Evolutionary conservation across 495 filamentous ascomycete genomes (phyloP).

Genomic region (Penicillium ucsense): DNA sequence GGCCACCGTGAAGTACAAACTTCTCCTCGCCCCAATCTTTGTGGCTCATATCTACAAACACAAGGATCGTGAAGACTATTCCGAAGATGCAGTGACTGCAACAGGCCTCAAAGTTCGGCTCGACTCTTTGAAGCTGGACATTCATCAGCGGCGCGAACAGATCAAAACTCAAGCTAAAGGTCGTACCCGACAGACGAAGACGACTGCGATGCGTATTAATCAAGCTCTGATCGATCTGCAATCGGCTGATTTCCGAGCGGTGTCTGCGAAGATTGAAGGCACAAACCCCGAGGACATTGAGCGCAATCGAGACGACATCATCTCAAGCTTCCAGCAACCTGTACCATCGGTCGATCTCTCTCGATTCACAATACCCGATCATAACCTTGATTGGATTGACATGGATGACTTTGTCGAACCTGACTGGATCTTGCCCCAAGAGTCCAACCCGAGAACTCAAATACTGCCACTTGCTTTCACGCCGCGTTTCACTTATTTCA

Average conservation of each 20-base stretch:
- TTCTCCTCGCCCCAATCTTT: conserved; percentile 85
- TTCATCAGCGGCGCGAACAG: conserved; percentile 90
- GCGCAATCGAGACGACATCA: conserved; percentile 45
- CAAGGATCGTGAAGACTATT: conserved; percentile 83
- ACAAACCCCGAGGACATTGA: conserved; percentile 65
- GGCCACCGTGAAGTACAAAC: conserved; percentile 93
- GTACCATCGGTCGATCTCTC: conserved; percentile 59
- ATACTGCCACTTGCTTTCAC: conserved; percentile 88
- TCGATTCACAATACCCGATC: conserved; percentile 86
- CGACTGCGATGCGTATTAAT: conserved; percentile 92
- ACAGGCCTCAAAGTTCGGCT: conserved; percentile 90
- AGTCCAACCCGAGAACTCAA: conserved; percentile 83
- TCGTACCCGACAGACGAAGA: conserved; percentile 59
- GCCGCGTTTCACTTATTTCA: conserved; percentile 91
- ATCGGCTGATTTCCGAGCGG: conserved; percentile 84
- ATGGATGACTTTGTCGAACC: conserved; percentile 99
- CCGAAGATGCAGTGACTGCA: conserved; percentile 70
- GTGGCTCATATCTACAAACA: conserved; percentile 97
- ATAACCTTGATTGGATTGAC: conserved; percentile 91
- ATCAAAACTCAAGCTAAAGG: conserved; percentile 70
- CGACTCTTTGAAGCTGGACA: conserved; percentile 90
- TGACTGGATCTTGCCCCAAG: conserved; percentile 87
- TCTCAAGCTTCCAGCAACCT: conserved; percentile 48
- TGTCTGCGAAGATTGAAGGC: conserved; percentile 80
- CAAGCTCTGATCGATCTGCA: conserved; percentile 86